Evolutionary conservation across 352 stramenopile genomes (phyloP), one percentile per base, ranked within the genome.

Genomic region (Blastocystis sp.): DNA sequence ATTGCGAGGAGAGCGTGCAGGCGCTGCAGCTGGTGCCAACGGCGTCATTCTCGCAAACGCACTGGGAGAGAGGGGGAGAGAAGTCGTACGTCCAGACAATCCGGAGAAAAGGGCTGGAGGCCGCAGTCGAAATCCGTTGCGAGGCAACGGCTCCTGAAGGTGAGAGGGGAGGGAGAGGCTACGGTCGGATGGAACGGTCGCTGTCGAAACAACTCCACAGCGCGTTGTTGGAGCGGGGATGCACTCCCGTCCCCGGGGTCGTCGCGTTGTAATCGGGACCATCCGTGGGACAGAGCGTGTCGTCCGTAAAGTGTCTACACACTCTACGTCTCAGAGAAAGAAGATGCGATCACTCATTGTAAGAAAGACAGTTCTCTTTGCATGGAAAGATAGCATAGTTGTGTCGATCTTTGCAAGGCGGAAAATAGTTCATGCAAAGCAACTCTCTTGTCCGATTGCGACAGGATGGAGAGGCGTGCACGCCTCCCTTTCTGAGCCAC

Each of bases 321-420:
- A 81, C 29, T 32, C 69, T 81, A 63, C 16, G 9, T 27, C 16
- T 63, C 9, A 48, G 27, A 4, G 24, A 0, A 3, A 29, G 29
- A 16, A 27, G 9, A 4, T 38, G 63, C 21, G 4, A 42, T 21
- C 6, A 63, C 69, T 81, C 48, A 40, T 40, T 14, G 11, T 81
- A 81, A n/a, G 11, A 14, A 21, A 81, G 32, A 24, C 69, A 81
- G 53, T 81, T 81, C 24, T 63, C 51, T 21, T 64, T 61, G 40
- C 69, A 81, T 61, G 69, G 69, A 38, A 53, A 81, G n/a, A 81
- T 51, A 27, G 69, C 69, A 61, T 81, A 81, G 27, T 81, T n/a
- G 2, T 54, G 24, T 14, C 34, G 18, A 51, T 9, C 9, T 4
- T 46, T 18, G 27, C 69, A 81, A 48, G 69, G 69, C 32, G 69